Evolutionary conservation across 2,329 filamentous ascomycete genomes (phyloP).

Genomic region (Lecanicillium sp.): DNA sequence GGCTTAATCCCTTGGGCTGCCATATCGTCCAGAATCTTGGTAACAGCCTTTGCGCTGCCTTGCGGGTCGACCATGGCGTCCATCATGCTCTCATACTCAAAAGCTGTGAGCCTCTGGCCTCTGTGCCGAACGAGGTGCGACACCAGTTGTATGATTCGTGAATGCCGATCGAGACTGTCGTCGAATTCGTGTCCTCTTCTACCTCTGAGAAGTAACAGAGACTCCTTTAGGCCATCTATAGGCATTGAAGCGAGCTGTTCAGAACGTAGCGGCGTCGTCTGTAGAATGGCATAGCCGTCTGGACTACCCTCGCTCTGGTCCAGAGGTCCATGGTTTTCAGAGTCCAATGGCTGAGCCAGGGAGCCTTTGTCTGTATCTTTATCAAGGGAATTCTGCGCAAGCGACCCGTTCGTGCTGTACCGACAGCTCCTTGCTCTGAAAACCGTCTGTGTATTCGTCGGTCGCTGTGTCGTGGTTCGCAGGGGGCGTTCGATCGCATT

Average conservation of each 20-base stretch:
- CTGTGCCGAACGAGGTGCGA: slow-evolving; percentile 50
- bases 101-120: slow-evolving; percentile 42
- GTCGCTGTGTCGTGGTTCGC: not conserved
- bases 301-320: not conserved
- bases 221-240: slow-evolving; percentile 17
- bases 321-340: not conserved
- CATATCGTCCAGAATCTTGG: slow-evolving; percentile 65
- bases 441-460: not conserved
- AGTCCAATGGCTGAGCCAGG: too few relatives aligned
- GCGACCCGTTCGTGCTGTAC: too few relatives aligned
- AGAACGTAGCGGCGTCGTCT: slow-evolving; percentile 12
- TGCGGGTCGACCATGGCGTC: slow-evolving; percentile 57
- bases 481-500: not conserved
- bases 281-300: slow-evolving; percentile 13
- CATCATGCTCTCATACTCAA: slow-evolving; percentile 68
- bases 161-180: slow-evolving; percentile 16
- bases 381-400: too few relatives aligned
- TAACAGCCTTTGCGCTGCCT: slow-evolving; percentile 60
- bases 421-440: too few relatives aligned
- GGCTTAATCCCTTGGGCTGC: slow-evolving; percentile 48
- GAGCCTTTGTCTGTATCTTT: too few relatives aligned
- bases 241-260: slow-evolving; percentile 11
- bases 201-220: slow-evolving; percentile 20
- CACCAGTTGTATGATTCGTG: slow-evolving; percentile 34
- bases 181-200: slow-evolving; percentile 11